phyloP scores from a whole-genome alignment of 192 early-diverging fungal species.

The Jimgerdemannia flammicorona region DNA sequence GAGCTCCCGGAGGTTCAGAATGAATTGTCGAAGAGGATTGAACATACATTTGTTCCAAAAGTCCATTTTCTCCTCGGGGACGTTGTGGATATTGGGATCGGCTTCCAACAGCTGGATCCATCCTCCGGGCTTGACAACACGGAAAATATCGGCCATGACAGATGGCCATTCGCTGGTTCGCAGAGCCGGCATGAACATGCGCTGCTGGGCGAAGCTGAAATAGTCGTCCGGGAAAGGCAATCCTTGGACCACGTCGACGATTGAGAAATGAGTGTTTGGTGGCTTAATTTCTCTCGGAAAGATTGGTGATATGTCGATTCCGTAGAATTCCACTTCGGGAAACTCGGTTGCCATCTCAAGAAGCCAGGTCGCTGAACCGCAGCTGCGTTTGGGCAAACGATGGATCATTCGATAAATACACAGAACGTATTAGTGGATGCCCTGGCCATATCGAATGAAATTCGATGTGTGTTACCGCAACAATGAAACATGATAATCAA shows the following conservation, averaged over 20 bases:
- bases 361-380: not conserved
- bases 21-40: not conserved
- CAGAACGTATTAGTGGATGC: not conserved
- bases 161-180: not conserved
- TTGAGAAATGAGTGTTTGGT: slow-evolving; percentile 11
- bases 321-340: slow-evolving; percentile 10
- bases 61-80: not conserved
- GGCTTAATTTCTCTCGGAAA: slow-evolving; percentile 13
- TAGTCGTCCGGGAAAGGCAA: slow-evolving; percentile 23
- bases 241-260: slow-evolving; percentile 18
- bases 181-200: slow-evolving; percentile 20
- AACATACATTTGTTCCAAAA: not conserved
- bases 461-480: not conserved
- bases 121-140: slow-evolving; percentile 37
- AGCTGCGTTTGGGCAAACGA: not conserved
- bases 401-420: not conserved
- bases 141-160: not conserved
- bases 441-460: not conserved
- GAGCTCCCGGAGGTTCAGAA: not conserved
- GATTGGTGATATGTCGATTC: slow-evolving; percentile 19
- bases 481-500: not conserved
- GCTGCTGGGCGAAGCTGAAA: slow-evolving; percentile 21
- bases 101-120: slow-evolving; percentile 34
- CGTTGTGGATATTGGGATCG: not conserved
- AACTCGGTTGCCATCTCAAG: slow-evolving; percentile 8